Base-by-base conservation (phyloP, 441 rosid genomes). In the Adansonia grandidieri region DNA sequence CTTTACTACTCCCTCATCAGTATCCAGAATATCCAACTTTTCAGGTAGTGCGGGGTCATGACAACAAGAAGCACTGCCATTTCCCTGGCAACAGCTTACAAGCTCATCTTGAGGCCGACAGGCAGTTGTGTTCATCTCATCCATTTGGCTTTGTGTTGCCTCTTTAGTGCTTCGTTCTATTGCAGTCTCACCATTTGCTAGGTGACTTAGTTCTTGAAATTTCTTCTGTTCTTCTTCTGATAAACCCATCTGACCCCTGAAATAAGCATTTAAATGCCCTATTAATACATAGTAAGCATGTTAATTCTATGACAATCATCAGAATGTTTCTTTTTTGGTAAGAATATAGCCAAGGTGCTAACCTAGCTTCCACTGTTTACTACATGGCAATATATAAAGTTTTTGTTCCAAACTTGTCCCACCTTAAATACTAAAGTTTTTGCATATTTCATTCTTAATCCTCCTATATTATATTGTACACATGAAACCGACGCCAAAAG, bases 201-300 rank as follows among this genome's bases (percentile, higher is more conserved):
- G 92, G 78, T 87, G 82, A 80, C 96, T 88, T 47, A 20, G 76
- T 80, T 90, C 94, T 75, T 82, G 98, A 72, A 78, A 81, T 80
- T 81, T 87, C 86, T 87, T 83, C 84, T 94, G 98, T 57, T 91
- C 96, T 76, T 92, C 97, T 86, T 87, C 94, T 24, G 91, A 84
- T 64, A 93, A 85, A 86, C 97, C 97, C 98, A 96, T 93, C 83
- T 89, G 95, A 79, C 99, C 99, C 93, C 99, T 94, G 85, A 65
- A 80, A 68, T 69, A 15, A 82, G 77, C 74, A 80, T 64, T 68
- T 17, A 74, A 68, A 75, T 58, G 22, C 73, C 40, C 56, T 20
- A 61, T 80, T 40, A 47, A 5, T 15, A 51, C 60, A 15, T 71
- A 0, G 61, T 56, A 72, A 71, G 47, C 63, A 11, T n/a, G 64